Conservation (phyloP, 306 rosid species). For the Prunus campanulata region DNA sequence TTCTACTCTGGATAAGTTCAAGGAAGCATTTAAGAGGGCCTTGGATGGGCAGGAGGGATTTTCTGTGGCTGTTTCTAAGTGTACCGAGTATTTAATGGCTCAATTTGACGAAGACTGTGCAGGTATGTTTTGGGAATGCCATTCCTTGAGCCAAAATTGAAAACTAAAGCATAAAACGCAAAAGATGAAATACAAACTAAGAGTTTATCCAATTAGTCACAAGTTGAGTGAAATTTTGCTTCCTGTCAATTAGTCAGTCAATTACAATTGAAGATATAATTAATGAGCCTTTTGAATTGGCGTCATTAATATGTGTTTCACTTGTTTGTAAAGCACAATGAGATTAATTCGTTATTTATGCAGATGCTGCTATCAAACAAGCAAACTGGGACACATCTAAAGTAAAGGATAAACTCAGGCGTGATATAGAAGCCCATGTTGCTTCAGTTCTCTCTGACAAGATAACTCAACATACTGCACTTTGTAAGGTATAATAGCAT, state of each 20-base stretch:
- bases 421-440: constrained; percentile 83
- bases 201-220: neutral
- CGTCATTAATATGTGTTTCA: no score
- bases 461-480: constrained; percentile 66
- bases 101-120: constrained; percentile 66
- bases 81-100: constrained; percentile 48
- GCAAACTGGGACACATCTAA: constrained; percentile 83
- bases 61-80: constrained; percentile 63
- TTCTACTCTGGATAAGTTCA: constrained; percentile 72
- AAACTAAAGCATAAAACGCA: constrained; percentile 8
- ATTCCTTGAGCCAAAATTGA: constrained; percentile 11
- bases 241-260: neutral
- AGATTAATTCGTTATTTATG: constrained; percentile 34
- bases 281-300: neutral
- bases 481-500: constrained; percentile 56
- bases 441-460: constrained; percentile 64
- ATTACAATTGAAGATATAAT: no score
- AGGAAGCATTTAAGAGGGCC: constrained; percentile 82
- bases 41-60: constrained; percentile 71
- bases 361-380: constrained; percentile 77
- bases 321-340: neutral
- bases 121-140: constrained; percentile 44
- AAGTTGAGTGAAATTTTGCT: constrained; percentile 3
- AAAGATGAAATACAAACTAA: constrained; percentile 1
- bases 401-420: constrained; percentile 78